Conservation (phyloP, 2,329 filamentous ascomycete genomes). For the Xylariomycetidae sp. region DNA sequence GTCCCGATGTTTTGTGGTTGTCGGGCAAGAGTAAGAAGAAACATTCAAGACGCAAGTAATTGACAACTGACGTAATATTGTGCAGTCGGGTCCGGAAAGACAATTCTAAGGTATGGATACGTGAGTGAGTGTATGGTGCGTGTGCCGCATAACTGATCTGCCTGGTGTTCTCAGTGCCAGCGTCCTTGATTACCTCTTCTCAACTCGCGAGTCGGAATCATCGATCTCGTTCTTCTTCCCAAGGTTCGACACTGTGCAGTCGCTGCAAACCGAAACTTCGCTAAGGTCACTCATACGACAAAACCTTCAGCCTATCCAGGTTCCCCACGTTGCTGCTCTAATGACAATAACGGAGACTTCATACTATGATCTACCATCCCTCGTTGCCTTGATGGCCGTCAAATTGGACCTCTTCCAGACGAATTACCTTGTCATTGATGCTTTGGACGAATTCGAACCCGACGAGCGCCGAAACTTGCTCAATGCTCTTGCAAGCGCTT, state of each 20-base stretch:
- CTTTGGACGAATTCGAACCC: constrained; percentile 26
- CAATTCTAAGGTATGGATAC: constrained; percentile 4
- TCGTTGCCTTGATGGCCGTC: background rate
- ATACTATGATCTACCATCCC: background rate
- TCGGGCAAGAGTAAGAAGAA: constrained; percentile 7
- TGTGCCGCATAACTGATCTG: background rate
- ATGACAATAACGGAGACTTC: background rate
- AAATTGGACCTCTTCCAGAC: constrained; percentile 3
- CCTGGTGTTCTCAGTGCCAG: constrained; percentile 1
- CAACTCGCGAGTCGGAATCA: background rate
- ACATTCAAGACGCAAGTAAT: too few species aligned
- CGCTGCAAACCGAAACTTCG: constrained; percentile 13
- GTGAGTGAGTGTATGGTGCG: background rate
- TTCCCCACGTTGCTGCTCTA: background rate
- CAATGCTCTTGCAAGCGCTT: constrained; percentile 1
- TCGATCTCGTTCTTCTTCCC: constrained; percentile 17
- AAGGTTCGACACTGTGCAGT: constrained; percentile 12
- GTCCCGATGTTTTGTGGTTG: constrained; percentile 2
- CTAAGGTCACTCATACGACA: constrained; percentile 15
- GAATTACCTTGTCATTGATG: constrained; percentile 28
- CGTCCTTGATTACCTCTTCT: constrained; percentile 9
- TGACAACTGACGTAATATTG: background rate
- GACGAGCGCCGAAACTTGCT: constrained; percentile 15
- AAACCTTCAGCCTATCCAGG: constrained; percentile 3
- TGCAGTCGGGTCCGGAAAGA: constrained; percentile 11